Evolutionary conservation across 2,329 filamentous ascomycete genomes (phyloP), one percentile per base, ranked within the genome.

Genomic region (Botrytis deweyae): DNA sequence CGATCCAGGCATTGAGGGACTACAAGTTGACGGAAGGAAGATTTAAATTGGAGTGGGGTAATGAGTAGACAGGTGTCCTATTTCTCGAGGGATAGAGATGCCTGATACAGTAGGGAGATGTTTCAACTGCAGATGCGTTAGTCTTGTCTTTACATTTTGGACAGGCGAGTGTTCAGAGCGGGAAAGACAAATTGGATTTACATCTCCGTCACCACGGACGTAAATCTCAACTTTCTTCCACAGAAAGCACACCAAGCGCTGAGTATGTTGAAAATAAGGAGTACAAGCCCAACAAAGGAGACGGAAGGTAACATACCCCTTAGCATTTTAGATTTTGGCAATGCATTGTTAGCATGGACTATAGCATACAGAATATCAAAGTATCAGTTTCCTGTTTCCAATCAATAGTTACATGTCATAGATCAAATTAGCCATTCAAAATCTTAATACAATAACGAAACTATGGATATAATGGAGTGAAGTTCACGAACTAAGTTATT

Each of bases 31-130:
- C 92, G 0, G 87, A 90, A 77, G 92, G 91, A 16, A 88, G 93
- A 70, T 93, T 93, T 81, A 91, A 95, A 79, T 84, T 98, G 82
- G 86, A 94, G 74, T 99, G 96, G 96, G 90, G 88, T 5, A 88
- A 77, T 52, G 73, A 75, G 25, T 76, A 59, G 62, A 25, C 22
- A 18, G 62, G 36, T 16, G 3, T 33, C n/a, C 3, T 33, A 29
- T 42, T 40, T 14, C 12, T 12, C 16, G 49, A 68, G 3, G 18
- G 3, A 65, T 29, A 63, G 4, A 25, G 18, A 25, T 25, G 29
- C 10, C 20, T 2, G 22, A 44, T 36, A 44, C 2, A 25, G 46
- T 10, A 16, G 3, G 25, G 12, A 33, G 14, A 52, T 20, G 46
- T 62, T 22, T 7, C 4, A 7, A 52, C 38, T 1, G 44, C 44